These are phyloP conservation scores for Saccharomyces cerevisiae DNA, from an alignment of 805 yeast species.

Conservation along the genomic window DNA sequence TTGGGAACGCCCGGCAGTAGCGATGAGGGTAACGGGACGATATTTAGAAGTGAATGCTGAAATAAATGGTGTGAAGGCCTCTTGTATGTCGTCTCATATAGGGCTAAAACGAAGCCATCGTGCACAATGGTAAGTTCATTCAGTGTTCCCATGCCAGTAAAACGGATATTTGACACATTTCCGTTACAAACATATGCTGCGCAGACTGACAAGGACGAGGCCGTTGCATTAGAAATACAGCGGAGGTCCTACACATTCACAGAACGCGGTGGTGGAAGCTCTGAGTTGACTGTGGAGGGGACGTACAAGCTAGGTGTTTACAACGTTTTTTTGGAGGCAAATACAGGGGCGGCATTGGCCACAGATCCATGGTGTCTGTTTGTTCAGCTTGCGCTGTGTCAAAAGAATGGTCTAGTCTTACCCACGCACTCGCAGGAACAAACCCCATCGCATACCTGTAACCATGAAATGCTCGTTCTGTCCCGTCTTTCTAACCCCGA, in stretches of 20 bases:
- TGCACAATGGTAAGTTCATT: background rate
- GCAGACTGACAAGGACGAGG: constrained; percentile 24
- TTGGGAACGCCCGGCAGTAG: background rate
- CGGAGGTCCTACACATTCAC: constrained; percentile 18
- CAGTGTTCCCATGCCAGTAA: constrained; percentile 36
- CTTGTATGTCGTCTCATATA: background rate
- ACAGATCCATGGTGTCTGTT: constrained; percentile 53
- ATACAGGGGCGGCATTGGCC: constrained; percentile 32
- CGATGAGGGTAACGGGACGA: background rate
- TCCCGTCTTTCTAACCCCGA: constrained; percentile 44
- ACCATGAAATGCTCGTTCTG: constrained; percentile 35
- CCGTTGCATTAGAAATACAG: constrained; percentile 18
- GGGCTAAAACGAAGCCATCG: background rate
- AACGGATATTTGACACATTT: constrained; percentile 41
- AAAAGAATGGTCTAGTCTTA: constrained; percentile 36
- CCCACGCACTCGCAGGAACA: constrained; percentile 28
- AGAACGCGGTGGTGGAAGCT: constrained; percentile 1
- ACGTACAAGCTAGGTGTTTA: constrained; percentile 49
- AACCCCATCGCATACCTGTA: constrained; percentile 3
- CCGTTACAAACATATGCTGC: constrained; percentile 42
- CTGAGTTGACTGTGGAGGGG: constrained; percentile 5
- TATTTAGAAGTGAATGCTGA: background rate
- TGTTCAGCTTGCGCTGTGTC: constrained; percentile 36
- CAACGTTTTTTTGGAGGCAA: constrained; percentile 33
- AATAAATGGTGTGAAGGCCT: background rate